Evolutionary conservation across 2,329 filamentous ascomycete species (phyloP), one percentile per base, ranked within the genome.

Genomic region (Chrysoporthe deuterocubensis): DNA sequence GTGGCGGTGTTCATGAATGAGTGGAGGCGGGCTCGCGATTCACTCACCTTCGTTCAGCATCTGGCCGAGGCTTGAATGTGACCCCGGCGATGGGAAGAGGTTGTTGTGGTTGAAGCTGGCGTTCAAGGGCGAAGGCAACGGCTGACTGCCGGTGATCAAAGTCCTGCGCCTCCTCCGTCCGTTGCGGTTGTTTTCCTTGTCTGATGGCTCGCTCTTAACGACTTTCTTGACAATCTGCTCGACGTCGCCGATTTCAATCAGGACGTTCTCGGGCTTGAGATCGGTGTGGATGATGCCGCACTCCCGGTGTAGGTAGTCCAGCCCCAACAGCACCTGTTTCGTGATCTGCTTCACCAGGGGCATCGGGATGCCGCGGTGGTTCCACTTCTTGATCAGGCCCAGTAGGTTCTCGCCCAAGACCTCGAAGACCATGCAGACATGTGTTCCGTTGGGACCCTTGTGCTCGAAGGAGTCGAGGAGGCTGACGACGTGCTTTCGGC

Each of bases 361-460:
- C 90, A 97, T 97, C 56, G 96, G 96, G 68, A 99, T 98, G 61
- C 96, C 96, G 69, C 96, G 89, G 79, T 98, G 96, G 78, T 98
- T 97, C 94, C 95, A 98, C 75, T 93, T 90, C 87, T 98, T 98
- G 85, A 99, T 97, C 77, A 99, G 81, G 37, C 96, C 95, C 64
- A 98, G 83, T 71, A 98, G 81, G 77, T 98, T 98, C 85, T 98
- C 94, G 65, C 96, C 96, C 67, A 99, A 81, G 3, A 99, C 96
- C 79, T 99, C 96, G 75, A 99, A 99, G 8, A 99, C 96, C 95
- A 99, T 98, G 83, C 96, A 99, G 68, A 98, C 94, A 77, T 99
- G 96, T 63, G 93, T 92, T 60, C 96, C 96, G 76, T 99, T 96
- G 56, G 95, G 95, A 11, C 96, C 96, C 79, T 96, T 96, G 82